Base-by-base conservation (phyloP, 2,329 filamentous ascomycete species). In the Capronia coronata region DNA sequence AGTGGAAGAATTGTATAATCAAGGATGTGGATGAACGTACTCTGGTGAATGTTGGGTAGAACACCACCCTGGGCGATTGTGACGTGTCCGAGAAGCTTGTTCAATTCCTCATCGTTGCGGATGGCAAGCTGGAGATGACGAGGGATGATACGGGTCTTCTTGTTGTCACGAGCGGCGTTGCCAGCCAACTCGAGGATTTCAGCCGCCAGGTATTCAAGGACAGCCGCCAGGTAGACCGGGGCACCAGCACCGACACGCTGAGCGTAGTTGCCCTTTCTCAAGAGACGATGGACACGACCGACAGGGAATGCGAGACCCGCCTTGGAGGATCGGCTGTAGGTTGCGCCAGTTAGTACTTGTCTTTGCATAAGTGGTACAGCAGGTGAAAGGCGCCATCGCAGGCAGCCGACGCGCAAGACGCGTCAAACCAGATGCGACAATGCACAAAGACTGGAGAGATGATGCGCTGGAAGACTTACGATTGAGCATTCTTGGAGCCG, bases 111-210 rank as follows among this genome's bases (percentile, higher is more conserved):
- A 73, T 97, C 91, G 77, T 96, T 96, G 68, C 93, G 85, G 78
- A 98, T 98, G 75, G 93, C 93, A 64, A 98, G 88, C 79, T 98
- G 93, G 41, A 98, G 83, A 75, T 98, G 93, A 74, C 93, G 89
- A 61, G 93, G 93, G 56, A 97, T 98, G 77, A 98, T 98, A 86
- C 93, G 90, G 60, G 91, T 98, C 86, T 97, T 97, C 87, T 98
- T 98, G 84, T 97, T 96, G 78, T 98, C 93, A 65, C 93, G 91
- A 59, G 93, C 93, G 66, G 93, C 93, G 74, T 98, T 98, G 65
- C 93, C 93, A 71, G 93, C 93, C 76, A 98, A 77, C 77, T 98
- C 93, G 67, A 98, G 89, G 64, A 98, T 96, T 79, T 98, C 93
- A 61, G 93, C 93, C 63, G 93, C 91, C 53, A 98, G 86, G 71